Conservation (phyloP, 2,329 filamentous ascomycete species). For the Neodidymelliopsis sp. region DNA sequence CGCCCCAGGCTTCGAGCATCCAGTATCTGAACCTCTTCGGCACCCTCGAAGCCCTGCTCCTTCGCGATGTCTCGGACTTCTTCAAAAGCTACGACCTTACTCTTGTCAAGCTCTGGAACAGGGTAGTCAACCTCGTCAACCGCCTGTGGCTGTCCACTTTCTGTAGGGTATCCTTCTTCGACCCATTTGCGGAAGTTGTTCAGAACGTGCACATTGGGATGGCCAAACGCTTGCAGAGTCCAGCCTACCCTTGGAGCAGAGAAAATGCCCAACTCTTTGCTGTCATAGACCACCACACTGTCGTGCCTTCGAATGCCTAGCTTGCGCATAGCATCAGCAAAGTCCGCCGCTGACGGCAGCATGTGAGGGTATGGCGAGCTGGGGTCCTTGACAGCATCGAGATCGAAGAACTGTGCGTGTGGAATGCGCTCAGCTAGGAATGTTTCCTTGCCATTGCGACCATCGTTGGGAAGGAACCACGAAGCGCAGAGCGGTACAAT, state of each 20-base stretch:
- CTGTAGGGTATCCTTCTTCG: conserved; percentile 79
- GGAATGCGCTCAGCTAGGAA: conserved; percentile 87
- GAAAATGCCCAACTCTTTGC: conserved; percentile 89
- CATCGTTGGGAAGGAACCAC: conserved; percentile 96
- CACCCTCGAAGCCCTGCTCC: conserved; percentile 81
- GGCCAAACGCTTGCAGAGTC: conserved; percentile 91
- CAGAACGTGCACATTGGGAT: conserved; percentile 84
- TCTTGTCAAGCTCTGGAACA: conserved; percentile 56
- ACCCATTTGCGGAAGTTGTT: conserved; percentile 98
- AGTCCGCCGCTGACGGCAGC: conserved; percentile 82
- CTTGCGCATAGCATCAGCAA: conserved; percentile 86
- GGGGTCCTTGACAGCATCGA: conserved; percentile 89
- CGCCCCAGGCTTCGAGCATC: conserved; percentile 83
- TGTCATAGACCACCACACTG: conserved; percentile 92
- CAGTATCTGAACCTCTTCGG: conserved; percentile 83
- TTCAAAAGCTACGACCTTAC: conserved; percentile 80
- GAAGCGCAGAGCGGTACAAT: conserved; percentile 89
- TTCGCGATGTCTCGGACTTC: conserved; percentile 79
- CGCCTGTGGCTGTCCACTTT: conserved; percentile 73
- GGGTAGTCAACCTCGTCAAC: conserved; percentile 53
- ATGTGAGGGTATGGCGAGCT: conserved; percentile 94
- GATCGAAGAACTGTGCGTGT: conserved; percentile 91
- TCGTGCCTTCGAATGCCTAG: conserved; percentile 89
- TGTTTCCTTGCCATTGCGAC: conserved; percentile 78
- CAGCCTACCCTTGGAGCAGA: conserved; percentile 92